Evolutionary conservation across 2,329 filamentous ascomycete genomes (phyloP).

Genomic region (Sporothrix curviconia): DNA sequence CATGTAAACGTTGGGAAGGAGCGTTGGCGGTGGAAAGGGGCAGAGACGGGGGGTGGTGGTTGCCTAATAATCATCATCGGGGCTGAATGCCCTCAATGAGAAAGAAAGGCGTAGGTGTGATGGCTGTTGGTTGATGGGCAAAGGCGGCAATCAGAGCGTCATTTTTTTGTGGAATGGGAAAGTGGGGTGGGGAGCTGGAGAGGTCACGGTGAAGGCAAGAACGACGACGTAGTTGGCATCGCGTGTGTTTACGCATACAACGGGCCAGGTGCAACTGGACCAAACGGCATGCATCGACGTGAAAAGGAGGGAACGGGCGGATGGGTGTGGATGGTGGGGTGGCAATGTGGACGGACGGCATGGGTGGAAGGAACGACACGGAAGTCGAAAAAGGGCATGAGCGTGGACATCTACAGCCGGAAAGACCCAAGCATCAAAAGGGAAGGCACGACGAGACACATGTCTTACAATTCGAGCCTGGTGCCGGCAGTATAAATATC

Average conservation of each 20-base stretch:
- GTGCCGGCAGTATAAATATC: conserved; percentile 32
- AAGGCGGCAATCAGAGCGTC: conserved; percentile 9
- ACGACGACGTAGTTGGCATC: neutral
- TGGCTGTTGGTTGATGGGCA: neutral
- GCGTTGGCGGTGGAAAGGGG: neutral
- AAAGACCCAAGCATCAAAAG: neutral
- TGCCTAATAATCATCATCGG: neutral
- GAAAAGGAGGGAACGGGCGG: neutral
- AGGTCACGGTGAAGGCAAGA: neutral
- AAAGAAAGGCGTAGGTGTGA: too few relatives aligned
- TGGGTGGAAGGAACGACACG: neutral
- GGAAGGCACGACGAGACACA: neutral
- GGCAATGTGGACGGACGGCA: neutral
- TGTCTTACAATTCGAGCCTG: neutral
- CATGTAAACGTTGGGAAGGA: neutral
- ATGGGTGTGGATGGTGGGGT: neutral
- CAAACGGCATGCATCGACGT: neutral
- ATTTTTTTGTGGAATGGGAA: neutral
- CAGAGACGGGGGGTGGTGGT: neutral
- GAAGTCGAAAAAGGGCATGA: too few relatives aligned
- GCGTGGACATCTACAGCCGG: neutral
- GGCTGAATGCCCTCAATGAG: too few relatives aligned
- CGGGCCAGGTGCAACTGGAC: neutral
- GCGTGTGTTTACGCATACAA: conserved; percentile 2
- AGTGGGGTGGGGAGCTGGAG: too few relatives aligned